Base-by-base conservation (phyloP, 768 basidiomycete species). In the Lactarius quietus region DNA sequence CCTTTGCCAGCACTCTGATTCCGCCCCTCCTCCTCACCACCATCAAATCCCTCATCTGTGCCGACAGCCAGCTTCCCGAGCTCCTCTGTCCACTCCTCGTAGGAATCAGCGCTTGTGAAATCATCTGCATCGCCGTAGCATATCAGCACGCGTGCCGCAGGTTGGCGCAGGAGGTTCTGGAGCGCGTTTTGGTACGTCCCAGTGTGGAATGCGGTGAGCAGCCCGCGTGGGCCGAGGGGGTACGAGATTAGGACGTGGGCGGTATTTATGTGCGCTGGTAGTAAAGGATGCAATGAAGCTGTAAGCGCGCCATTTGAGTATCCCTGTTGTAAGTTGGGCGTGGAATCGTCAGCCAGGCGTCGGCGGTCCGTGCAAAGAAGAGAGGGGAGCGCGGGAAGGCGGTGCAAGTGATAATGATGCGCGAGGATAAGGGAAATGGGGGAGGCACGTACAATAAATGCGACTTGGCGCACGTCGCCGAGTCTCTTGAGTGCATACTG, bases 231-330 rank as follows among this genome's bases (percentile, higher is more conserved):
- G 17, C 86, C 83, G 6, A 93, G 76, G 0, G 92, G 92, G 71
- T 93, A 93, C 3, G 91, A 92, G 26, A 93, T 74, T 45, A 93
- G 73, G 53, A 92, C 77, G 73, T 92, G 88, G 15, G 82, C 82
- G 0, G 84, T 86, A 70, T 77, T 80, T 53, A 87, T 72, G n/a
- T 77, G 75, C 20, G 78, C 70, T 0, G 79, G 76, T 3, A 87
- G 75, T 3, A 84, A 71, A 0, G 89, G 86, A 63, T 85, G 84
- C 65, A 89, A 75, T 9, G 89, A 89, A 14, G 83, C 83, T 41
- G 90, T 86, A 36, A 94, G 78, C 2, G 89, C 85, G 1, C 92
- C 92, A 79, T 92, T 80, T 12, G 92, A 93, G 75, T 94, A 94
- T 6, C 90, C 90, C 89, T 92, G n/a, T 59, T 29, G 29, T 1